Base-by-base conservation (phyloP, 2,329 filamentous ascomycete species). In the Aspergillus phoenicis region DNA sequence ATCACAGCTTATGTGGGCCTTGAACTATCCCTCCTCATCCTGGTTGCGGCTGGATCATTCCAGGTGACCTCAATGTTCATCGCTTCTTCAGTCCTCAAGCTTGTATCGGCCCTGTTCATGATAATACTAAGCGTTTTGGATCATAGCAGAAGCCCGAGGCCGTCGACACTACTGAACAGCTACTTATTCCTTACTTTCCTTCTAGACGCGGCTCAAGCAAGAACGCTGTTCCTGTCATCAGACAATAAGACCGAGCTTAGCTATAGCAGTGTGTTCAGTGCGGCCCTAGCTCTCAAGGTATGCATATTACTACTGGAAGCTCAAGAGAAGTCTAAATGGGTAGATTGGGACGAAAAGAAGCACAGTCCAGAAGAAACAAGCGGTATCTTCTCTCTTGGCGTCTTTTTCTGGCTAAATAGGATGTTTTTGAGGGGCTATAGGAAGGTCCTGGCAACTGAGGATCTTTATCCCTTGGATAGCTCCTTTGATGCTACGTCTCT, bases 121-220 rank as follows among this genome's bases (percentile, higher is more conserved):
- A 38, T 62, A 30, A 22, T 30, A 3, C 22, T 62, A 6, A 60
- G 60, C 15, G 33, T 59, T 8, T 20, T 63, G n/a, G 78, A 82
- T 61, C 80, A 82, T 59, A 60, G 67, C 26, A 71, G 74, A 26
- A 74, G 72, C 3, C 64, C 75, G 26, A 70, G 75, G 26, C 78
- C 80, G 3, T 81, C 79, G 1, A 71, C 75, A 33, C 61, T 80
- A n/a, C 65, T 82, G 17, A 76, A 73, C 41, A 48, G 73, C 20
- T 82, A 80, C 61, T 73, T 82, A 5, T 66, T 76, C 10, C 54
- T 80, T 38, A 75, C 78, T 1, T 61, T 75, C n/a, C 22, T 80
- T 3, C 72, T 82, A 48, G 78, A 81, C 62, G 67, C 70, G 8
- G 74, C 73, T 8, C 73, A 74, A 20, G 72, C 73, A 3, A 73